Conservation (phyloP, 139 green algal species). For the Spirogloea muscicola region DNA sequence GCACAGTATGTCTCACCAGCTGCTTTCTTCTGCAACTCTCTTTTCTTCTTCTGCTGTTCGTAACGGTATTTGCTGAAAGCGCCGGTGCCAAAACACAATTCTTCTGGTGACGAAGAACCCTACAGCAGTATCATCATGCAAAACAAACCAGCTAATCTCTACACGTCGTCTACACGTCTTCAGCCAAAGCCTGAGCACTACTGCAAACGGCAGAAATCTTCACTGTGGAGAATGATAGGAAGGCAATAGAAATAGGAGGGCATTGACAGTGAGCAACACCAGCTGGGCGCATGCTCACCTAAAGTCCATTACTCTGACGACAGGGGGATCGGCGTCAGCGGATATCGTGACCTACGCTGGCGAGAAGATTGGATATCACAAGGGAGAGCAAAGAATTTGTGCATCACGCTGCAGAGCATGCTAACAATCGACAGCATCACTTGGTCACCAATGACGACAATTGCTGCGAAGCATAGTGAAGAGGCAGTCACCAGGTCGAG, state of each 20-base stretch:
- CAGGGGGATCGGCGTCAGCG: constrained; percentile 23
- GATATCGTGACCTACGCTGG: constrained; percentile 32
- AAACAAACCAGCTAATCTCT: no score
- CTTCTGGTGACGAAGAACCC: no score
- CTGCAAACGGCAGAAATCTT: not conserved
- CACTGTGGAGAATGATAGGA: not conserved
- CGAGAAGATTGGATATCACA: not conserved
- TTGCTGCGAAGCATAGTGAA: not conserved
- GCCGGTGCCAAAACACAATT: no score
- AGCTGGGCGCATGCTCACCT: constrained; percentile 26
- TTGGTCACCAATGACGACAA: no score
- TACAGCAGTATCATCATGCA: no score
- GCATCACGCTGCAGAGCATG: not conserved
- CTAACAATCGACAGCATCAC: no score
- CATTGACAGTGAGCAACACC: no score
- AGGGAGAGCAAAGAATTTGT: not conserved
- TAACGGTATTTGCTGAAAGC: constrained; percentile 71
- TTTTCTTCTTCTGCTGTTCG: constrained; percentile 66
- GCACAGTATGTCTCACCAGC: constrained; percentile 17
- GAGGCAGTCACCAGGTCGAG: constrained; percentile 24
- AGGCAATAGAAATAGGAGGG: not conserved
- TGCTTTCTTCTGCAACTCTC: constrained; percentile 63
- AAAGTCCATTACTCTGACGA: constrained; percentile 29
- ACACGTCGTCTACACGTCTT: not conserved
- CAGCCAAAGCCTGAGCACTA: not conserved